Evolutionary conservation across 306 rosid genomes (phyloP).

Genomic region (Sicyos baderoa): DNA sequence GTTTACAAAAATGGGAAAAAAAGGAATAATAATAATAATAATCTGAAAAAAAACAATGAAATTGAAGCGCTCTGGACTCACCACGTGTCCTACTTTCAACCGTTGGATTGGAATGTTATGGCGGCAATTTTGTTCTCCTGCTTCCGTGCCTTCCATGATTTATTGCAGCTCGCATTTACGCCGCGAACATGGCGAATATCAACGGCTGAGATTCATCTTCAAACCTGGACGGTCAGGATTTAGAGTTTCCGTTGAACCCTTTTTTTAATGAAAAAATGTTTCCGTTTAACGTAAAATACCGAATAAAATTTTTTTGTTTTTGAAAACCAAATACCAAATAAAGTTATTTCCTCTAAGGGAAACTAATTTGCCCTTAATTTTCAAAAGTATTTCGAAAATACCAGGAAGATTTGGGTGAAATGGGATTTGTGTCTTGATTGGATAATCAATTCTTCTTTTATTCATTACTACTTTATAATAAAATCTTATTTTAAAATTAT

Average conservation of each 20-base stretch:
- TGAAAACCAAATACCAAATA: too few relatives aligned
- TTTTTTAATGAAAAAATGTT: neutral
- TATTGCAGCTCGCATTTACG: neutral
- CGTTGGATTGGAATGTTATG: slow-evolving; percentile 19
- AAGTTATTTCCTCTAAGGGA: slow-evolving; percentile 8
- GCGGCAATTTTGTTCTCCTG: slow-evolving; percentile 11
- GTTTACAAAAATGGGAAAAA: slow-evolving; percentile 14
- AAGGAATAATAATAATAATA: neutral
- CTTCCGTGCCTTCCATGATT: neutral
- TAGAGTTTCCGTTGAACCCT: neutral
- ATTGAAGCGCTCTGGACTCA: neutral
- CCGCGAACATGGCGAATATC: neutral
- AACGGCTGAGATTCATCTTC: slow-evolving; percentile 12
- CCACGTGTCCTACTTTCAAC: slow-evolving; percentile 27
- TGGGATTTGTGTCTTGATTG: too few relatives aligned
- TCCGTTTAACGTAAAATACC: slow-evolving; percentile 3
- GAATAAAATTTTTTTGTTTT: neutral
- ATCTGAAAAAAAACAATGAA: slow-evolving; percentile 19
- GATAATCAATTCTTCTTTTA: too few relatives aligned
- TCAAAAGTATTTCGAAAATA: slow-evolving; percentile 11
- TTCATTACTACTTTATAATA: too few relatives aligned
- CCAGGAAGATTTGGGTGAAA: slow-evolving; percentile 29
- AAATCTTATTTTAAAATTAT: too few relatives aligned
- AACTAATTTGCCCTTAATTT: neutral
- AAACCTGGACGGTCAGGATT: slow-evolving; percentile 16